These are phyloP conservation scores for Candolleomyces aberdarensis DNA, from an alignment of 768 basidiomycete species.

Conservation along the genomic window DNA sequence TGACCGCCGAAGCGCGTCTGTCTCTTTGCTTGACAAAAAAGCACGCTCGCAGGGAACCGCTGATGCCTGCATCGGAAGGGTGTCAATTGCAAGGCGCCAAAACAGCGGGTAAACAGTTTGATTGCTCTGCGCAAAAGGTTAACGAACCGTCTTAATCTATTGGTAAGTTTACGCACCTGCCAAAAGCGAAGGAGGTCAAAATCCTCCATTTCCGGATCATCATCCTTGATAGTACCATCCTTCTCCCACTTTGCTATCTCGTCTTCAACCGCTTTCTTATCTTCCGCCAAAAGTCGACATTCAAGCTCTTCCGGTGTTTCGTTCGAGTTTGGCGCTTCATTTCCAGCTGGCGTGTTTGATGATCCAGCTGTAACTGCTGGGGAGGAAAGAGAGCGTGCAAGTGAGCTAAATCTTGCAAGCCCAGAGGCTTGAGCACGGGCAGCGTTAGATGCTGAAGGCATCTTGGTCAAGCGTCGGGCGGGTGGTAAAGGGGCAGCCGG, in stretches of 20 bases:
- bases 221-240: background rate
- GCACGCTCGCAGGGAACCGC: constrained; percentile 20
- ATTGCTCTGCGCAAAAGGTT: background rate
- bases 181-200: background rate
- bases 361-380: no score
- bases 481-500: no score
- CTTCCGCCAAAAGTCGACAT: background rate
- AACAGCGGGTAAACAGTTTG: constrained; percentile 15
- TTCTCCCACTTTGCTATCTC: background rate
- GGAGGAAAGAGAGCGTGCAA: no score
- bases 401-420: no score
- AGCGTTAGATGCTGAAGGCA: no score
- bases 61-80: constrained; percentile 26
- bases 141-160: background rate
- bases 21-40: constrained; percentile 10
- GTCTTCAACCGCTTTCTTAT: background rate
- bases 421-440: no score
- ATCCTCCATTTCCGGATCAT: background rate
- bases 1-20: constrained; percentile 1
- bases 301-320: no score
- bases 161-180: background rate
- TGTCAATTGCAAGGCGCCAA: constrained; percentile 20
- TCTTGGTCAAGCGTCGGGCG: no score
- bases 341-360: no score
- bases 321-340: no score